Conservation (phyloP, 2,329 filamentous ascomycete genomes). For the Nectriaceae sp. region DNA sequence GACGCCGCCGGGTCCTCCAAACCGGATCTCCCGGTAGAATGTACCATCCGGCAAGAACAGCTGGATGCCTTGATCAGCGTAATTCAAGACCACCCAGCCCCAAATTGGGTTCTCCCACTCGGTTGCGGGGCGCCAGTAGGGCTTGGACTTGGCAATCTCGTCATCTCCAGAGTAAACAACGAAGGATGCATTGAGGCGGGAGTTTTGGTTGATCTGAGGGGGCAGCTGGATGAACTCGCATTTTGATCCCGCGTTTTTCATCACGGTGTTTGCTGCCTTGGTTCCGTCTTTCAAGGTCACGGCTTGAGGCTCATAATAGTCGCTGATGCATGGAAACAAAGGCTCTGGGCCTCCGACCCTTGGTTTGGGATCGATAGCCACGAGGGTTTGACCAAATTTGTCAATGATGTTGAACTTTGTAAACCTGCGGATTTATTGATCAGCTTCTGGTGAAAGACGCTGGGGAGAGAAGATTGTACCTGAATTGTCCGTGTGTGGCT, state of each 20-base stretch:
- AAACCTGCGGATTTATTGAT: conserved; percentile 26
- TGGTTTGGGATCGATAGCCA: conserved; percentile 33
- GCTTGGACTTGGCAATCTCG: background rate
- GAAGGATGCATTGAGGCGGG: conserved; percentile 40
- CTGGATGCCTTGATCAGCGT: conserved; percentile 41
- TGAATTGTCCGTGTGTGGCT: conserved; percentile 49
- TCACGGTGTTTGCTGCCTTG: conserved; percentile 26
- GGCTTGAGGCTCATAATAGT: conserved; percentile 34
- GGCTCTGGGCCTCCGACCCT: conserved; percentile 9
- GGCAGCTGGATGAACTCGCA: conserved; percentile 42
- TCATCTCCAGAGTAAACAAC: conserved; percentile 13
- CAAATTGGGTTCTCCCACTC: conserved; percentile 45
- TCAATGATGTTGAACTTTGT: conserved; percentile 50
- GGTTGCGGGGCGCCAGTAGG: conserved; percentile 12
- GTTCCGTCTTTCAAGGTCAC: conserved; percentile 8
- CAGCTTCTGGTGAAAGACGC: no score
- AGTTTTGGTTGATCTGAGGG: conserved; percentile 42
- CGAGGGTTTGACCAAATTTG: conserved; percentile 48
- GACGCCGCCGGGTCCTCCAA: conserved; percentile 33
- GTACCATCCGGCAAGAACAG: conserved; percentile 42
- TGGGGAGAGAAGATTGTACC: no score
- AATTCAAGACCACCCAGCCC: conserved; percentile 46
- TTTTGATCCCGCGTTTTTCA: conserved; percentile 12
- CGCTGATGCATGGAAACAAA: conserved; percentile 37
- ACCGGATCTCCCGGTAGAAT: conserved; percentile 44